Base-by-base conservation (phyloP, 805 yeast genomes). In the Yarrowia sp. region DNA sequence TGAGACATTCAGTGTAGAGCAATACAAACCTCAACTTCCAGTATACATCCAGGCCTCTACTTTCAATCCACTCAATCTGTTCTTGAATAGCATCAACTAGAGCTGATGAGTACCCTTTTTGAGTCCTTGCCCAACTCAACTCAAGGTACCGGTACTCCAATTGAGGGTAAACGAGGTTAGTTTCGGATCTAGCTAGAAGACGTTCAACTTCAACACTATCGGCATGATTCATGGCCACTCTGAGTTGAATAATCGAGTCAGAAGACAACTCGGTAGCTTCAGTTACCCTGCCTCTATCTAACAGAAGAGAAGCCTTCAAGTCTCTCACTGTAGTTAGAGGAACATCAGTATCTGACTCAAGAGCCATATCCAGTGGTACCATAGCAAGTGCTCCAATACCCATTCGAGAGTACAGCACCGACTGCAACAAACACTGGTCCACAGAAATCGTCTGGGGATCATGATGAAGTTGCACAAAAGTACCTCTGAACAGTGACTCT, bases 11-110 rank as follows among this genome's bases (percentile, higher is more conserved):
- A 8, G 64, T 41, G 18, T 36, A 53, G 22, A 53, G 18, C 2
- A 41, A 32, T 1, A 62, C 33, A 8, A 62, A 62, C 31, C 42
- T 83, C 80, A 14, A 81, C 72, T 55, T 55, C 61, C 61, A 55
- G 47, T 55, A 55, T 5, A 74, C 68, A 28, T 80, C 68, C 66
- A 84, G 74, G 0, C 84, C 76, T 13, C 75, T 70, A 47, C 38
- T 55, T 8, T 55, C 61, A 15, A 55, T 55, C 61, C 61, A 55
- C 28, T 28, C 45, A 15, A 55, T 55, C 39, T 55, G 61, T 11
- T 55, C 61, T 38, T 39, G 61, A 8, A 55, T 41, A 7, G 36
- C 47, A 13, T 55, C 61, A 1, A 39, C 38, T 3, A 55, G 38
- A n/a, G 45, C 61, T 1, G 61, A 55, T 15, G 61, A 55, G 11